A percentile compares a stretch with the other conserved stretches of the same genome.
Evolutionary conservation across 2,329 filamentous ascomycete genomes (phyloP).

Genomic region (Nothophoma quercina): DNA sequence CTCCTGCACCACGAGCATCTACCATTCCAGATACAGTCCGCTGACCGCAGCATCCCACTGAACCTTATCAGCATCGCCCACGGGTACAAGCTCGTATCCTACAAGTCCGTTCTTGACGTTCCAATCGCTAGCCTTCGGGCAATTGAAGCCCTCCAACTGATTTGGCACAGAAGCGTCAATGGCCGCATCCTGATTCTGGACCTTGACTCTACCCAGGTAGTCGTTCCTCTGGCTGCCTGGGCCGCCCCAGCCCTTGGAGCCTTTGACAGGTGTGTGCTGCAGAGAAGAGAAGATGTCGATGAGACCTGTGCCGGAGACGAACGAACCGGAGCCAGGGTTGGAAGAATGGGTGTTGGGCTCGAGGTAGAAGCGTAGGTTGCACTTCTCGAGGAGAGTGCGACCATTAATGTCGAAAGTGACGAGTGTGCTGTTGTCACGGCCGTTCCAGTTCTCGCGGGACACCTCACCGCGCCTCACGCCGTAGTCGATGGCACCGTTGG

Average conservation of each 20-base stretch:
- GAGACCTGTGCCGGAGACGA: slow-evolving; percentile 4
- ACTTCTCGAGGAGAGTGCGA: slow-evolving; percentile 3
- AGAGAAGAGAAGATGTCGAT: slow-evolving; percentile 22
- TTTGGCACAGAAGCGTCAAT: slow-evolving; percentile 2
- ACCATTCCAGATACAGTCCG: slow-evolving; percentile 18
- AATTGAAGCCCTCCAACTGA: slow-evolving; percentile 11
- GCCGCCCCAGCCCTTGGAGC: slow-evolving; percentile 14
- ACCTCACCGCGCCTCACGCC: slow-evolving; percentile 15
- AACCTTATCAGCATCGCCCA: slow-evolving; percentile 18
- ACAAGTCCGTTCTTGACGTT: slow-evolving; percentile 11
- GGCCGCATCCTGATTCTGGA: slow-evolving; percentile 7
- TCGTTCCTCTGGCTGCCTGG: slow-evolving; percentile 23
- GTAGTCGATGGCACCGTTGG: slow-evolving; percentile 21
- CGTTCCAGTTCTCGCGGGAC: slow-evolving; percentile 12
- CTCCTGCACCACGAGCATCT: not conserved
- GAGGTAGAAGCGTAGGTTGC: slow-evolving; percentile 21
- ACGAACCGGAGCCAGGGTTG: not conserved
- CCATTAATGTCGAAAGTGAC: slow-evolving; percentile 21
- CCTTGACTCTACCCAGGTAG: slow-evolving; percentile 12
- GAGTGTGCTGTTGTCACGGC: slow-evolving; percentile 21
- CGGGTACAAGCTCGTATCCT: slow-evolving; percentile 22
- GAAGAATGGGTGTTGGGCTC: slow-evolving; percentile 6
- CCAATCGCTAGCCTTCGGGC: slow-evolving; percentile 10
- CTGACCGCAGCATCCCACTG: slow-evolving; percentile 16
- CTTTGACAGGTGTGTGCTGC: slow-evolving; percentile 12